These are phyloP conservation scores for Claviceps arundinis DNA, from an alignment of 2,329 filamentous ascomycete genomes.

Conservation along the genomic window DNA sequence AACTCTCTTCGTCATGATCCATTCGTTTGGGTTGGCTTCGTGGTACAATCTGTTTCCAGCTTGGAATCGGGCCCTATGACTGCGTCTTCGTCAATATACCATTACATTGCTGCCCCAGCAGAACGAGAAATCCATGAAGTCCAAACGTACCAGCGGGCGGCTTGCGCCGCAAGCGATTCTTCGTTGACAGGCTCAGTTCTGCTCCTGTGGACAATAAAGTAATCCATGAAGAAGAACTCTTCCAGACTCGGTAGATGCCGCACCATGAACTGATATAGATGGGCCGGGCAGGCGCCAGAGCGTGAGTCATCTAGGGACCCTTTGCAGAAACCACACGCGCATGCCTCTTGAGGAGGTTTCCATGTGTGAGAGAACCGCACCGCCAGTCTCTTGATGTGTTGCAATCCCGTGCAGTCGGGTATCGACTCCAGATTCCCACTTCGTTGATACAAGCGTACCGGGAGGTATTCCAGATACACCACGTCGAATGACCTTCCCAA, in stretches of 20 bases:
- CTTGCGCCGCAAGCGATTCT: background rate
- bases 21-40: slow-evolving; percentile 20
- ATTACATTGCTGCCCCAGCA: background rate
- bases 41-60: slow-evolving; percentile 14
- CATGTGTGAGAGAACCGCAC: slow-evolving; percentile 29
- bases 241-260: slow-evolving; percentile 28
- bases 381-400: slow-evolving; percentile 25
- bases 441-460: slow-evolving; percentile 14
- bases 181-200: background rate
- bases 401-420: slow-evolving; percentile 16
- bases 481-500: slow-evolving; percentile 18
- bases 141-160: background rate
- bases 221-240: slow-evolving; percentile 32
- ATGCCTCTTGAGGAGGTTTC: slow-evolving; percentile 16
- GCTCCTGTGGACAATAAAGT: slow-evolving; percentile 22
- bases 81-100: background rate
- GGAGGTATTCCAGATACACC: slow-evolving; percentile 23
- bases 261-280: slow-evolving; percentile 31
- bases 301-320: slow-evolving; percentile 15
- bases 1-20: slow-evolving; percentile 23
- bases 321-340: slow-evolving; percentile 22
- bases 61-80: slow-evolving; percentile 3
- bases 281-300: slow-evolving; percentile 21
- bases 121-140: too few relatives aligned
- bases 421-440: slow-evolving; percentile 14